phyloP scores from a whole-genome alignment of 2,329 filamentous ascomycete species.

The Fusarium globosum region DNA sequence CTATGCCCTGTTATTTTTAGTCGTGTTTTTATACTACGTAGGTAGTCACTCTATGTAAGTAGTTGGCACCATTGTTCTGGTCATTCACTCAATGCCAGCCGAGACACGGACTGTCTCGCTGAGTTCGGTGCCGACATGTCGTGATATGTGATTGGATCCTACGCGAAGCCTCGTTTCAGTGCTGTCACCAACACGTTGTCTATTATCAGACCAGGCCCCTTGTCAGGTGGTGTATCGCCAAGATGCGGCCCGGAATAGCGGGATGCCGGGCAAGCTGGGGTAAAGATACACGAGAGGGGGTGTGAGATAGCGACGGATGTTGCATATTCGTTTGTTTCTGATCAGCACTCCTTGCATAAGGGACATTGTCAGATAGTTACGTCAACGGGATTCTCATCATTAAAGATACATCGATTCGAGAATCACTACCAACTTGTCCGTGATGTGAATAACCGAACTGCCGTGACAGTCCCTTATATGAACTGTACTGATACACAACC shows the following conservation, averaged over 20 bases:
- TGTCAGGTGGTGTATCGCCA: neutral
- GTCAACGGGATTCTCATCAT: neutral
- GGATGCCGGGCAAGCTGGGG: slow-evolving; percentile 2
- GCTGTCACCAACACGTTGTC: neutral
- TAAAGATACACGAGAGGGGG: neutral
- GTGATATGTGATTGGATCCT: neutral
- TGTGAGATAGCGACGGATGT: neutral
- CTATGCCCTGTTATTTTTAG: neutral
- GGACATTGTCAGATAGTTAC: neutral
- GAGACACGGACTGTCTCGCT: neutral
- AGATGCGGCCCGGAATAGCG: neutral
- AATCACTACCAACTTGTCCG: neutral
- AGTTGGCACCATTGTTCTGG: neutral
- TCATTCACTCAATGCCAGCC: neutral
- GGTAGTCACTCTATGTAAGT: neutral
- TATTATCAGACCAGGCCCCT: neutral
- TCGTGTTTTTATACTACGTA: neutral
- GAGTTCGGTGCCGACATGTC: neutral
- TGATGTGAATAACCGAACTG: neutral
- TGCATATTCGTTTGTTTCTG: slow-evolving; percentile 4
- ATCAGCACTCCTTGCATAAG: neutral
- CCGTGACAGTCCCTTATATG: neutral
- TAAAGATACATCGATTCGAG: slow-evolving; percentile 3
- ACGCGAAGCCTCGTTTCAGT: neutral
- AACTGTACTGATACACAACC: neutral